Conservation (phyloP, 2,329 filamentous ascomycete species). For the Fusarium phyllophilum region DNA sequence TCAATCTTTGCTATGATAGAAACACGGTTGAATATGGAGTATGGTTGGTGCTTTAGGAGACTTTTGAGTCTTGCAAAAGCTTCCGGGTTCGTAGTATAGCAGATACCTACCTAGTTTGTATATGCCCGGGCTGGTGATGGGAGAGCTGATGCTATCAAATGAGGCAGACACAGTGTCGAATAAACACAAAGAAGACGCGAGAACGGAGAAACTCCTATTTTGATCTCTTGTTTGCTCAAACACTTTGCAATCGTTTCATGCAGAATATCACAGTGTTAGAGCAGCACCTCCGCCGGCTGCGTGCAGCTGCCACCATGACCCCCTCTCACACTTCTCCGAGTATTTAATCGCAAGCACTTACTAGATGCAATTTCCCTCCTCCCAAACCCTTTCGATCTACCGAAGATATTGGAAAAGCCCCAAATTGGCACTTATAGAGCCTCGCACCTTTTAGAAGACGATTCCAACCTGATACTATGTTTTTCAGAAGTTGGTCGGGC, state of each 20-base stretch:
- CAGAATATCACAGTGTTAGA: not conserved
- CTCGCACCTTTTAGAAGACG: not conserved
- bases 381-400: not conserved
- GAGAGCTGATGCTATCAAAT: not conserved
- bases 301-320: slow-evolving; percentile 15
- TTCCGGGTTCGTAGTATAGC: not conserved
- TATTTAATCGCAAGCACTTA: slow-evolving; percentile 3
- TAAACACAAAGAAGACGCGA: not conserved
- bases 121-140: not conserved
- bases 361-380: not conserved
- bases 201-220: not conserved
- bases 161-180: not conserved
- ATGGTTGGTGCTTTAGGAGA: not conserved
- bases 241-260: not conserved
- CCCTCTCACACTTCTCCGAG: not conserved
- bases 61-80: not conserved
- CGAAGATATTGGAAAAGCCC: not conserved
- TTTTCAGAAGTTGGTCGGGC: slow-evolving; percentile 73
- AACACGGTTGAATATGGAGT: not conserved
- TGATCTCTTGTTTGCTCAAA: not conserved
- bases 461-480: slow-evolving; percentile 63
- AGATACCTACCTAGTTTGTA: not conserved
- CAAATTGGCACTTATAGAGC: not conserved
- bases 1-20: slow-evolving; percentile 23
- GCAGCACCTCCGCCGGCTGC: slow-evolving; percentile 5